Evolutionary conservation across 345 rosid genomes (phyloP), one percentile per base, ranked within the genome.

Genomic region (Mangifera indica): DNA sequence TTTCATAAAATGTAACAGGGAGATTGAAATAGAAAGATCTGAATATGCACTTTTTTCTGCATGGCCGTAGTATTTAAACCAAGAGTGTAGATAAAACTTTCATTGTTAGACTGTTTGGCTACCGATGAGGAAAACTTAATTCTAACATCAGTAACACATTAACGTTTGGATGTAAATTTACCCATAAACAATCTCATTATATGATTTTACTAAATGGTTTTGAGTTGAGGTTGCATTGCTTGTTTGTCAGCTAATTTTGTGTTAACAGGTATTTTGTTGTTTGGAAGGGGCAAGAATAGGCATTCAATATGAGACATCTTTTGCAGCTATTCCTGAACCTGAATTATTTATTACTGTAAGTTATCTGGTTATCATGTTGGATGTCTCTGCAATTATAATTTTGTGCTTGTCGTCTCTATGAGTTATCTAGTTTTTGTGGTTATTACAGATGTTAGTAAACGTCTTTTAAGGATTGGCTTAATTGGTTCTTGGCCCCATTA

Each of bases 271-370:
- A 68, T 87, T 95, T 53, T 90, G 86, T 79, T 89, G 97, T 76
- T 73, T 92, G 80, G 98, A 91, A 75, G 97, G 99, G 63, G 86
- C 90, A 37, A 88, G 99, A 79, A 89, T 95, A 71, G 99, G 99
- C 69, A 89, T 95, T 72, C 92, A 81, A 80, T 95, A 89, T 72
- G 98, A 91, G 86, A 91, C 97, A 37, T 83, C 93, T 81, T 88
- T 80, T 82, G 99, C 99, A 84, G 99, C 98, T 91, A 84, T 49
- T 59, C 20, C 25, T 63, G 26, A 22, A 65, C 60, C 63, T 49
- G n/a, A 46, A 21, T 1, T 53, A 32, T 67, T 32, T 51, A n/a
- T n/a, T 52, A 21, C n/a, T 20, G 25, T 14, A 14, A 65, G 20
- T 7, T 18, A 15, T 15, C 10, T n/a, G 1, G 32, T 60, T 9